These are phyloP conservation scores for Paramecium tetraurelia DNA, from an alignment of 73 alveolate species.

Conservation along the genomic window DNA sequence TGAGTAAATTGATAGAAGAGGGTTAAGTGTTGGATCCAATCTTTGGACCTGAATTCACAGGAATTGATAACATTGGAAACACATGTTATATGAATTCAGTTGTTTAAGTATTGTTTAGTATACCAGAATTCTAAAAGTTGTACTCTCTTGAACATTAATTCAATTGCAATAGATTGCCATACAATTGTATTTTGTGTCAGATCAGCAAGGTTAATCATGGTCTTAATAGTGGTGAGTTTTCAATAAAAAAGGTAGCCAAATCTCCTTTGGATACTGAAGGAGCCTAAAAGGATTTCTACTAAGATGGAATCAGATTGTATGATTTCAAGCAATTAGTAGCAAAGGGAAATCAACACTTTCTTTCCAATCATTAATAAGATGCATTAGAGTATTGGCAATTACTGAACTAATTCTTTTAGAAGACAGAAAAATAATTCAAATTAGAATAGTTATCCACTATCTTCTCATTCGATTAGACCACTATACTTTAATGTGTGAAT, in stretches of 20 bases:
- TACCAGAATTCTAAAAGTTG: slow-evolving; percentile 87
- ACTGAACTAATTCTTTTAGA: slow-evolving; percentile 79
- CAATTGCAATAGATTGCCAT: slow-evolving; percentile 80
- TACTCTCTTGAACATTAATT: slow-evolving; percentile 75
- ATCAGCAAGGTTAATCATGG: slow-evolving; percentile 93
- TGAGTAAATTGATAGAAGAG: slow-evolving; percentile 94
- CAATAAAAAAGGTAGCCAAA: slow-evolving; percentile 85
- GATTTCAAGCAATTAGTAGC: slow-evolving; percentile 93
- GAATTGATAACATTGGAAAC: slow-evolving; percentile 98
- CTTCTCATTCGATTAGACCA: slow-evolving; percentile 85
- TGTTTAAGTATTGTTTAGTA: slow-evolving; percentile 87
- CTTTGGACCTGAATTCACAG: slow-evolving; percentile 98
- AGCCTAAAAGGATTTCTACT: slow-evolving; percentile 82
- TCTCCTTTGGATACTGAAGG: slow-evolving; percentile 67
- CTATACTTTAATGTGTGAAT: slow-evolving; percentile 85
- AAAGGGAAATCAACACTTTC: slow-evolving; percentile 96
- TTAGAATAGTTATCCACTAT: slow-evolving; percentile 46
- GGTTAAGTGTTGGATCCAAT: slow-evolving; percentile 94
- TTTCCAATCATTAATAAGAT: slow-evolving; percentile 94
- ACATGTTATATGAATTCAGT: slow-evolving; percentile 99
- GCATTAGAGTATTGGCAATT: slow-evolving; percentile 96
- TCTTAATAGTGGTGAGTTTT: slow-evolving; percentile 88
- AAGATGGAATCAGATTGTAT: slow-evolving; percentile 96
- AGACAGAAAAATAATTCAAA: slow-evolving; percentile 70
- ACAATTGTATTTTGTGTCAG: slow-evolving; percentile 90